These are phyloP conservation scores for Macadamia integrifolia DNA, from an alignment of 164 flowering plant species.

Conservation along the genomic window DNA sequence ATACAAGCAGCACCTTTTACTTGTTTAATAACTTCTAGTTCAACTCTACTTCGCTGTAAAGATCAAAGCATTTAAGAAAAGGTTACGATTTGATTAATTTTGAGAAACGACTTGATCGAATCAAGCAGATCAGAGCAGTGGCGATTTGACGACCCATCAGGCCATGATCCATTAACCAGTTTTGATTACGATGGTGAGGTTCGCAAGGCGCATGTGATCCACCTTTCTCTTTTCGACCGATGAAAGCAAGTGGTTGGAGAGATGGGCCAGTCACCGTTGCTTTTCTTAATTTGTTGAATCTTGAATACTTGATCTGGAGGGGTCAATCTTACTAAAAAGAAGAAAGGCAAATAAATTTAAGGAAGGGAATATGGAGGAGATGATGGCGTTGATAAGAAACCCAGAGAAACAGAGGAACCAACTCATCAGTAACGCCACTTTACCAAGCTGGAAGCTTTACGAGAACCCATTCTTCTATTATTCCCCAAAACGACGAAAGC, in stretches of 20 bases:
- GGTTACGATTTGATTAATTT: too few relatives aligned
- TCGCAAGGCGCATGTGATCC: slow-evolving; percentile 27
- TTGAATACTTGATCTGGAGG: too few relatives aligned
- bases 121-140: too few relatives aligned
- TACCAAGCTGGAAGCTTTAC: slow-evolving; percentile 68
- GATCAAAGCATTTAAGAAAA: too few relatives aligned
- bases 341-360: not conserved
- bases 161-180: not conserved
- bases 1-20: too few relatives aligned
- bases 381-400: slow-evolving; percentile 33
- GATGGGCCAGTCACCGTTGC: slow-evolving; percentile 20
- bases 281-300: not conserved
- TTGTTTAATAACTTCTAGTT: too few relatives aligned
- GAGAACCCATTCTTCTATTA: slow-evolving; percentile 50
- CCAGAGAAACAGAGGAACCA: slow-evolving; percentile 20
- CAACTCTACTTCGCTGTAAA: too few relatives aligned
- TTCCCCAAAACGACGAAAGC: slow-evolving; percentile 7
- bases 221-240: slow-evolving; percentile 4
- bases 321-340: slow-evolving; percentile 2
- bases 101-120: too few relatives aligned
- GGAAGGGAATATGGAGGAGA: slow-evolving; percentile 21
- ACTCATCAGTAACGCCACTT: slow-evolving; percentile 15
- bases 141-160: too few relatives aligned
- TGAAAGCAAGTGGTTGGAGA: not conserved
- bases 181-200: not conserved